phyloP scores from a whole-genome alignment of 768 basidiomycete species.

The Auricularia sp. region DNA sequence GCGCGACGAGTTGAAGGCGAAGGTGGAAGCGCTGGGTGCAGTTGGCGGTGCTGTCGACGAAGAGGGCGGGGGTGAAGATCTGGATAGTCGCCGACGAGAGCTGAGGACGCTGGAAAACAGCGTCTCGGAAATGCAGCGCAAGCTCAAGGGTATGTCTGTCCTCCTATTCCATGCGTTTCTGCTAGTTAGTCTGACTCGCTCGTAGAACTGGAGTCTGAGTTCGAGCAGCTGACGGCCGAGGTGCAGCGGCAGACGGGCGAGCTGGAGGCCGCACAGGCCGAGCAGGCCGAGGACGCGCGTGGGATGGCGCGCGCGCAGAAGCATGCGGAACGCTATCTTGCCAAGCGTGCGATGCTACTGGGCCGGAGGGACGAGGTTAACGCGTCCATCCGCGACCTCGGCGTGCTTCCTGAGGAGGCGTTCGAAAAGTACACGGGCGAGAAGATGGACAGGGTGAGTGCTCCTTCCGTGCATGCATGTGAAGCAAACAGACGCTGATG shows the following conservation, averaged over 20 bases:
- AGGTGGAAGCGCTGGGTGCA: slow-evolving; percentile 59
- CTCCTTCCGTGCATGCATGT: background rate
- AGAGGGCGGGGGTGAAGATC: slow-evolving; percentile 48
- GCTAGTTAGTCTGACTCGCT: background rate
- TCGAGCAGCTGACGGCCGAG: slow-evolving; percentile 48
- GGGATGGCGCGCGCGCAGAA: slow-evolving; percentile 88
- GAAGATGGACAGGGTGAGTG: slow-evolving; percentile 72
- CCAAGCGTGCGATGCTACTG: slow-evolving; percentile 79
- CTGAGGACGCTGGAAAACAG: slow-evolving; percentile 54
- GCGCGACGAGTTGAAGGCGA: slow-evolving; percentile 63
- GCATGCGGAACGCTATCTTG: slow-evolving; percentile 86
- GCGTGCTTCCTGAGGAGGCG: slow-evolving; percentile 93
- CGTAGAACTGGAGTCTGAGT: slow-evolving; percentile 60
- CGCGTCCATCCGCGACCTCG: slow-evolving; percentile 89
- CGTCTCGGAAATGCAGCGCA: slow-evolving; percentile 54
- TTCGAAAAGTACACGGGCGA: slow-evolving; percentile 89
- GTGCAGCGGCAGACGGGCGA: slow-evolving; percentile 56
- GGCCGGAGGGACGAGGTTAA: slow-evolving; percentile 89
- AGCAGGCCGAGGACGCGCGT: slow-evolving; percentile 80
- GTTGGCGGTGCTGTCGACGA: slow-evolving; percentile 33
- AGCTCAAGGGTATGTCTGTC: slow-evolving; percentile 40
- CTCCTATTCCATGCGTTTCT: background rate
- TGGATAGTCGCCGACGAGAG: slow-evolving; percentile 61
- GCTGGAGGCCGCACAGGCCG: slow-evolving; percentile 66
- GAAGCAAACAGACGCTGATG: background rate